These are phyloP conservation scores for Sarcodon aspratus DNA, from an alignment of 768 basidiomycete genomes.

Conservation along the genomic window DNA sequence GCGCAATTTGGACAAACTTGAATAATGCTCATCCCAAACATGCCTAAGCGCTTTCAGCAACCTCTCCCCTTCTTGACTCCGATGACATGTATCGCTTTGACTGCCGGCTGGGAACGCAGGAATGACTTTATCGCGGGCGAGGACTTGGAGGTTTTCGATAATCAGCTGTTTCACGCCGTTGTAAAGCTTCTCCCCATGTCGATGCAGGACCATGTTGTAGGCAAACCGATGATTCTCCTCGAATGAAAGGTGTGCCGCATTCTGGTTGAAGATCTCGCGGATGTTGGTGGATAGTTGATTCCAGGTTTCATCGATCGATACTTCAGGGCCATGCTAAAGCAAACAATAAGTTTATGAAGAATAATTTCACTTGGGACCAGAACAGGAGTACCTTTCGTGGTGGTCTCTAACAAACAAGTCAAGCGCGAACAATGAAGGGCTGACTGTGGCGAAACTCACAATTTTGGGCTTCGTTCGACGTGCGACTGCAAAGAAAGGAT, in stretches of 20 bases:
- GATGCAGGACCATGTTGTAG: conserved; percentile 88
- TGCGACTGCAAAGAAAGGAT: conserved; percentile 7
- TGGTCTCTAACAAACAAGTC: conserved; percentile 25
- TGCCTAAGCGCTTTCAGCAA: conserved; percentile 72
- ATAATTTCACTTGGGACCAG: neutral
- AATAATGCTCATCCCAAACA: conserved; percentile 91
- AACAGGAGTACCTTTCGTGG: conserved; percentile 29
- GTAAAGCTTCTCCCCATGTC: conserved; percentile 78
- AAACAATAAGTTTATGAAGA: neutral
- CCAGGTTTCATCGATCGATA: conserved; percentile 83
- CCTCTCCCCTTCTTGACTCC: conserved; percentile 74
- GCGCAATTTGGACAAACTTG: conserved; percentile 78
- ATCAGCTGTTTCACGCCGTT: conserved; percentile 74
- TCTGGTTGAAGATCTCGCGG: conserved; percentile 89
- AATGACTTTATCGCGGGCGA: conserved; percentile 66
- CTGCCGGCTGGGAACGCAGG: conserved; percentile 76
- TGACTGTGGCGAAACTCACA: conserved; percentile 20
- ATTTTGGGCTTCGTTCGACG: conserved; percentile 26
- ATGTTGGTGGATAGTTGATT: conserved; percentile 72
- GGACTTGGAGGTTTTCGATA: conserved; percentile 67
- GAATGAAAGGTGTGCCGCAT: conserved; percentile 79
- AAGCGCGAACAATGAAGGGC: conserved; percentile 11
- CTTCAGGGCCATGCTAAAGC: conserved; percentile 56
- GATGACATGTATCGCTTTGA: conserved; percentile 56
- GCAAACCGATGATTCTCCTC: conserved; percentile 93